A percentile compares a stretch with the other conserved stretches of the same genome.
Conservation (phyloP, 257 asterid species). For the Solanum phureja region DNA sequence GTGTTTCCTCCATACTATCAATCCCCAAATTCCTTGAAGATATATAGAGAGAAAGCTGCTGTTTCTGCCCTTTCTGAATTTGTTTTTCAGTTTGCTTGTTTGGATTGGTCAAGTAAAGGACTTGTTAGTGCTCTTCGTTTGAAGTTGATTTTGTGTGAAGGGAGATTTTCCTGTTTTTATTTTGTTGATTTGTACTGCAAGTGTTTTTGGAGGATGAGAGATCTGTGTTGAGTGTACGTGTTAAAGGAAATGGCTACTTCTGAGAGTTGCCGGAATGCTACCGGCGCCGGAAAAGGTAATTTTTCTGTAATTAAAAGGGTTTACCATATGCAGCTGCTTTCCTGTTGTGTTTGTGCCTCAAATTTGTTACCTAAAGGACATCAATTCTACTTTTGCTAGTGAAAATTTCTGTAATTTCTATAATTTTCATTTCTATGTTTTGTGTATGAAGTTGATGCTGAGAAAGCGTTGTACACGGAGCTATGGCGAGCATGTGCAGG, state of each 20-base stretch:
- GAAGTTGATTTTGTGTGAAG: background rate
- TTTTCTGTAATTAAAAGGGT: background rate
- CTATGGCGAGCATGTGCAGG: slow-evolving; percentile 99
- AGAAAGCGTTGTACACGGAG: slow-evolving; percentile 73
- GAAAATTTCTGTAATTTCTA: background rate
- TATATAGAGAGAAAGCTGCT: background rate
- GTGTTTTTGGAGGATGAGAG: slow-evolving; percentile 39
- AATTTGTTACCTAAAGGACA: background rate
- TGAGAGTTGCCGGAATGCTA: slow-evolving; percentile 23
- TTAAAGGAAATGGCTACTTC: slow-evolving; percentile 36
- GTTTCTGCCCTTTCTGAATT: background rate
- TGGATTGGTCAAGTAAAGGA: background rate
- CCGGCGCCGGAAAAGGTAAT: slow-evolving; percentile 41
- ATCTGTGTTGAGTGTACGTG: slow-evolving; percentile 27
- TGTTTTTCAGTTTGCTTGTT: background rate
- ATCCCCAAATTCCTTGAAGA: background rate
- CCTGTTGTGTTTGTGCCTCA: background rate
- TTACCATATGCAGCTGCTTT: background rate
- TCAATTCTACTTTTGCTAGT: background rate
- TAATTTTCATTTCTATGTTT: background rate
- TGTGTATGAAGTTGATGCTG: slow-evolving; percentile 49
- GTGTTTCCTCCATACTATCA: background rate
- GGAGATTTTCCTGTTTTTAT: background rate
- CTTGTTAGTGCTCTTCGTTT: background rate
- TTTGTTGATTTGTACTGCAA: background rate